Base-by-base conservation (phyloP, 176 grass and related monocot species). In the Juncus inflexus region DNA sequence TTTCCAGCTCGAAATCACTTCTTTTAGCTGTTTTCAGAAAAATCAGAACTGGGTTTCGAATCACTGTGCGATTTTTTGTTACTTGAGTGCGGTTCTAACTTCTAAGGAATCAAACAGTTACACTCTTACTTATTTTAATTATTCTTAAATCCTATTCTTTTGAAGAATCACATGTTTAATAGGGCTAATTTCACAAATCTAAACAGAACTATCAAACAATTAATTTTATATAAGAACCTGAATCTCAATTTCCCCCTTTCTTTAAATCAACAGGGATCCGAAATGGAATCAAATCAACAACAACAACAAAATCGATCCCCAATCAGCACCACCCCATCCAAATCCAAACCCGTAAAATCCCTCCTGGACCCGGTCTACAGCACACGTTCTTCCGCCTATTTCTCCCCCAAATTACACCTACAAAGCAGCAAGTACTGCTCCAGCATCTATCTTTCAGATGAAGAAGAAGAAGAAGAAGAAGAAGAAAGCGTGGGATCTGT, bases 401-500 rank as follows among this genome's bases (percentile, higher is more conserved):
- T 80, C 42, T 47, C 59, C 2, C 40, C 52, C 49, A 73, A 52
- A 60, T 41, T 67, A 8, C 50, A 76, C 4, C 53, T 70, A 19
- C 41, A 65, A 10, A 73, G 50, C 6, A 28, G 19, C 41, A 70
- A 70, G 38, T 70, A 70, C 37, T 41, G 38, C 37, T 70, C 67
- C 7, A 55, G 55, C 52, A 74, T 87, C 14, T 58, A 61, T 3
- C 79, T 80, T 40, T 83, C 84, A 35, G 82, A 84, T 1, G 62
- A 35, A 9, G 72, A 75, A 50, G 85, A 57, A 11, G 80, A 66
- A 50, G 85, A 57, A 11, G 80, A 66, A 1, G 66, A 69, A 12
- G 78, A 83, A 38, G 91, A 86, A 76, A 97, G 92, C 63, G 75
- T 91, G 42, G 84, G 70, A 51, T 97, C 92, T 8, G 15, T 86